A percentile compares a stretch with the other conserved stretches of the same genome.
These are phyloP conservation scores for Aspergillus proliferans DNA, from an alignment of 2,329 filamentous ascomycete species.

Conservation along the genomic window DNA sequence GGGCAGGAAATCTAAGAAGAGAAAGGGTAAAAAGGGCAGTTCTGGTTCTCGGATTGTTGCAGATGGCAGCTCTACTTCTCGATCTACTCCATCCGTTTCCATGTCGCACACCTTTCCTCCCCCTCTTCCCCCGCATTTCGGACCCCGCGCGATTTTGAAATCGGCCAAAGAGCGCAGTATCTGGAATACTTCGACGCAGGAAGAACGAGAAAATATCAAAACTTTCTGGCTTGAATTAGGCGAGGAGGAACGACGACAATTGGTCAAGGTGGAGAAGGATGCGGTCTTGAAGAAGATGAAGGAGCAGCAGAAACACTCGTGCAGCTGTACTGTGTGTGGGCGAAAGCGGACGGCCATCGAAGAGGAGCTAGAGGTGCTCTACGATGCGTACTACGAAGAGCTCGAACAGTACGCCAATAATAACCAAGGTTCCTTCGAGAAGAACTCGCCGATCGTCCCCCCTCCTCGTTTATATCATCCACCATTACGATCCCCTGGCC, in stretches of 20 bases:
- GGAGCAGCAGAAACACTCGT: slow-evolving; percentile 98
- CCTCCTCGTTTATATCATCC: slow-evolving; percentile 58
- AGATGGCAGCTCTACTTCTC: slow-evolving; percentile 34
- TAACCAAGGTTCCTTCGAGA: slow-evolving; percentile 55
- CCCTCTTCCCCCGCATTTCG: slow-evolving; percentile 39
- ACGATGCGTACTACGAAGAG: slow-evolving; percentile 98
- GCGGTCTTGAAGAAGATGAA: slow-evolving; percentile 99
- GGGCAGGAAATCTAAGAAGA: slow-evolving; percentile 35
- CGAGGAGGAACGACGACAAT: slow-evolving; percentile 87
- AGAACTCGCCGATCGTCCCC: slow-evolving; percentile 63
- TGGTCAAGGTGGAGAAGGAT: slow-evolving; percentile 98
- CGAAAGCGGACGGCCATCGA: slow-evolving; percentile 95
- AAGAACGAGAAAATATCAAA: slow-evolving; percentile 95
- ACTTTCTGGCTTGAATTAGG: slow-evolving; percentile 94
- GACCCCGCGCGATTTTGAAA: slow-evolving; percentile 38
- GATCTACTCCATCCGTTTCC: slow-evolving; percentile 40
- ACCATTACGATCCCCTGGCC: slow-evolving; percentile 49
- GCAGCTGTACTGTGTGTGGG: slow-evolving; percentile 94
- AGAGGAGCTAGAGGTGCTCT: slow-evolving; percentile 93
- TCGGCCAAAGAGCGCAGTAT: slow-evolving; percentile 70
- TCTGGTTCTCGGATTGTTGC: slow-evolving; percentile 29
- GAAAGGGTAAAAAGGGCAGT: slow-evolving; percentile 34
- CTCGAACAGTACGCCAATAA: slow-evolving; percentile 94
- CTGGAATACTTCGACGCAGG: slow-evolving; percentile 91
- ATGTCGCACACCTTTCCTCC: slow-evolving; percentile 37